These are phyloP conservation scores for Sodiomyces alkalinus DNA, from an alignment of 2,329 filamentous ascomycete genomes.

Conservation along the genomic window DNA sequence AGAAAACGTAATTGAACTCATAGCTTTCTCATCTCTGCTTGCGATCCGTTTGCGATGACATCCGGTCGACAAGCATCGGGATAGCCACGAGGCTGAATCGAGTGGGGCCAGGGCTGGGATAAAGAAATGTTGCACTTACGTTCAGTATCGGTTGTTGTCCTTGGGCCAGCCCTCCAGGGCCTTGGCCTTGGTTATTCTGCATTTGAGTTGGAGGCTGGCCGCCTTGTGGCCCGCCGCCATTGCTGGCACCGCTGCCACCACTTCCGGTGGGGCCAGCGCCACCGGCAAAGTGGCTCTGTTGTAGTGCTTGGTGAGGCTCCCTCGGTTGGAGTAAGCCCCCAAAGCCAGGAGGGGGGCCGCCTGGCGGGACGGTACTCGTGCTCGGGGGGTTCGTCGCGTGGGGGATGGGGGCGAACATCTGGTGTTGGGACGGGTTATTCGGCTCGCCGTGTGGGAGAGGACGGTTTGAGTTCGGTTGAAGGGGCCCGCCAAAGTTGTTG, in stretches of 20 bases:
- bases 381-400: constrained; percentile 34
- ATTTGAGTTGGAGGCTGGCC: constrained; percentile 6
- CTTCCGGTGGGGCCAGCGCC: constrained; percentile 18
- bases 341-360: constrained; percentile 49
- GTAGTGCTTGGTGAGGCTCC: constrained; percentile 32
- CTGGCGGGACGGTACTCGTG: constrained; percentile 40
- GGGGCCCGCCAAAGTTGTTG: constrained; percentile 36
- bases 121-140: constrained; percentile 25
- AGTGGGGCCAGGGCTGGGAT: neutral
- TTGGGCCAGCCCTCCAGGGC: constrained; percentile 45
- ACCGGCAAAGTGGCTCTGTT: constrained; percentile 47
- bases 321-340: constrained; percentile 53
- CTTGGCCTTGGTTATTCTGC: constrained; percentile 4
- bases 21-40: too few species aligned
- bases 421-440: constrained; percentile 31
- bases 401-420: constrained; percentile 41
- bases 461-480: constrained; percentile 36
- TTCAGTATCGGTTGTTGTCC: constrained; percentile 76
- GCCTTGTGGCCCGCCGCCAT: too few species aligned
- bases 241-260: constrained; percentile 4
- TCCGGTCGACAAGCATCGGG: too few species aligned
- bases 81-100: too few species aligned
- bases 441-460: constrained; percentile 35
- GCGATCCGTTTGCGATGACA: too few species aligned
- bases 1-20: too few species aligned